Conservation (phyloP, 352 stramenopile species). For the Phytophthora pistaciae region DNA sequence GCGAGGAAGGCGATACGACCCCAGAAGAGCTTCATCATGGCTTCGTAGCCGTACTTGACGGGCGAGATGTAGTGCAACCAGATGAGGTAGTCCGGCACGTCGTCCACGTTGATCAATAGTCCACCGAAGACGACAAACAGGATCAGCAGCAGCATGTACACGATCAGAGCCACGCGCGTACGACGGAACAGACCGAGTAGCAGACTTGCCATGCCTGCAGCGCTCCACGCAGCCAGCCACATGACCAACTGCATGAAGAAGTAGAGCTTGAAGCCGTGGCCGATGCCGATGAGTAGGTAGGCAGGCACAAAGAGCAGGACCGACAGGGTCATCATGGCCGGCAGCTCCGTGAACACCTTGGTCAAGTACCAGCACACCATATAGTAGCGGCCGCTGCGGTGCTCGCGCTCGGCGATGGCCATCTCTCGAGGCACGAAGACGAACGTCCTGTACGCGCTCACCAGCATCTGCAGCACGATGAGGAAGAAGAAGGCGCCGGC, state of each 20-base stretch:
- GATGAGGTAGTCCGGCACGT: constrained; percentile 60
- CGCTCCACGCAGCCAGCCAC: constrained; percentile 45
- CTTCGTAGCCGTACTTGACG: constrained; percentile 50
- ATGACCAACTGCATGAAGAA: constrained; percentile 61
- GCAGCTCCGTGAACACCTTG: constrained; percentile 48
- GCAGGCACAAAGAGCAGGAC: constrained; percentile 50
- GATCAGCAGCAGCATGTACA: constrained; percentile 41
- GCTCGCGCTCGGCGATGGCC: constrained; percentile 37
- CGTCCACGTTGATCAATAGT: constrained; percentile 54
- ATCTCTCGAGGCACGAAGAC: constrained; percentile 42
- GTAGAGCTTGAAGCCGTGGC: constrained; percentile 52
- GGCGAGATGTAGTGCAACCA: constrained; percentile 72
- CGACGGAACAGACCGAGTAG: constrained; percentile 46
- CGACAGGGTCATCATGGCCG: constrained; percentile 47
- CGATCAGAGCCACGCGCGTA: constrained; percentile 36
- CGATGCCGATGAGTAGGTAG: constrained; percentile 57
- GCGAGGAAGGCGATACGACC: constrained; percentile 31
- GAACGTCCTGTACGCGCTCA: constrained; percentile 37
- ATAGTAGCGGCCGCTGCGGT: constrained; percentile 36
- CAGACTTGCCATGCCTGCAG: constrained; percentile 39
- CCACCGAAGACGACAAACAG: constrained; percentile 59
- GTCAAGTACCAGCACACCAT: constrained; percentile 45
- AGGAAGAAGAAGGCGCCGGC: constrained; percentile 56
- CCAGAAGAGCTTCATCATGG: constrained; percentile 57
- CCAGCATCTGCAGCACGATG: constrained; percentile 49